Base-by-base conservation (phyloP, 1,284 basidiomycete genomes). In the Phylloporus sp. region DNA sequence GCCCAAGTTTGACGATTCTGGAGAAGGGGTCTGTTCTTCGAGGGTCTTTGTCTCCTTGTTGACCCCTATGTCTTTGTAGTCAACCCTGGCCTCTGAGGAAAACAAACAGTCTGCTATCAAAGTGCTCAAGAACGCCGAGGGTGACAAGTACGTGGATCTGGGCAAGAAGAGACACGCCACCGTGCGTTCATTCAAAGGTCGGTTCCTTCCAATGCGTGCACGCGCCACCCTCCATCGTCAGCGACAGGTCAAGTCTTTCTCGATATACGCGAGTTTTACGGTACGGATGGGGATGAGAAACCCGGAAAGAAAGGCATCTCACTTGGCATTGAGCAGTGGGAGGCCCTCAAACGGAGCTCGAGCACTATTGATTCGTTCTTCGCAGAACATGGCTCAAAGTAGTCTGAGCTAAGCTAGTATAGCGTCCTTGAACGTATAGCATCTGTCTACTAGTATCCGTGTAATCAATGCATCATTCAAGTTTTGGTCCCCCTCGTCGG, bases 261-360 rank as follows among this genome's bases (percentile, higher is more conserved):
- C 22, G 92, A 95, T 72, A 90, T 96, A 60, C 86, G 94, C 58
- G 93, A 95, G 76, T 94, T 83, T 70, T 95, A 76, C n/a, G 72
- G 68, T 10, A 15, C 65, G 51, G 71, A 91, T 69, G 84, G 85
- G 26, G 84, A 85, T n/a, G 82, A 87, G 65, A 93, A 91, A 67
- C 93, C 93, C 0, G 91, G 92, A 0, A 90, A 91, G 76, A 95
- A 95, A 70, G 93, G 93, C 11, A 90, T 95, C 61, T 84, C 88
- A 0, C 79, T 95, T n/a, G 78, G 78, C 15, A 52, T 78, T 1
- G 93, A 94, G 42, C 92, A 93, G 85, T 93, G 91, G 91, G 78
- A 87, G 52, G 70, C 72, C 20, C 76, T 93, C 56, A 86, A 85
- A 71, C 74, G 74, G 31, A 77, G 77, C 51, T 70, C 76, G 3